phyloP scores from a whole-genome alignment of 345 rosid species.

The Garcia nutans region DNA sequence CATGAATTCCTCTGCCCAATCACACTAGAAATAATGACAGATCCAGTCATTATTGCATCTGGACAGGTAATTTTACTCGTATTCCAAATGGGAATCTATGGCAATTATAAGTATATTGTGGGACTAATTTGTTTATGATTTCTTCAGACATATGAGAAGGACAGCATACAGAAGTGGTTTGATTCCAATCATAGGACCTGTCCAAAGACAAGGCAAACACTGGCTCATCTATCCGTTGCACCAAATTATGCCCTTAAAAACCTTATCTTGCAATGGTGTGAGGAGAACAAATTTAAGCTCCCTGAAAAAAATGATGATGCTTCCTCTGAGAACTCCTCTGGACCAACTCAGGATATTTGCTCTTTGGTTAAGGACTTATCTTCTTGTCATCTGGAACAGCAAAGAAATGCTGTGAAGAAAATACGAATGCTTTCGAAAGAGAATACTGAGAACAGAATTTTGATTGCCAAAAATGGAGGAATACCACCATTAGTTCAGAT shows the following conservation, averaged over 20 bases:
- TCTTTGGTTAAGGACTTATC: constrained; percentile 44
- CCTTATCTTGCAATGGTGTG: constrained; percentile 72
- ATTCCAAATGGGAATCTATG: not conserved
- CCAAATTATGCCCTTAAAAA: constrained; percentile 70
- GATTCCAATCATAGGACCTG: constrained; percentile 63
- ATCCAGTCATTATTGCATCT: constrained; percentile 72
- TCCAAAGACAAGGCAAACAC: constrained; percentile 64
- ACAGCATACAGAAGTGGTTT: constrained; percentile 75
- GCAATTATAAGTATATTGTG: no score
- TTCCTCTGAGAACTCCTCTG: constrained; percentile 15
- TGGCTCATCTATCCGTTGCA: constrained; percentile 56
- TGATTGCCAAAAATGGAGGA: constrained; percentile 51
- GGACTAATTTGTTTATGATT: not conserved
- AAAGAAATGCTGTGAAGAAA: constrained; percentile 53
- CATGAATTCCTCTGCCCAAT: constrained; percentile 80
- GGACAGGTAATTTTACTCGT: constrained; percentile 63
- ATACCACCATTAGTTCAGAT: constrained; percentile 57
- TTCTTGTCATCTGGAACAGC: constrained; percentile 51
- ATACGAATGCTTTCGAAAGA: constrained; percentile 67
- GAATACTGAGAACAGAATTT: constrained; percentile 57
- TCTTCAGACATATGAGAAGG: constrained; percentile 65
- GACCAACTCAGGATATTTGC: constrained; percentile 37
- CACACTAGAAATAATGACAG: constrained; percentile 71
- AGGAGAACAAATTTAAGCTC: constrained; percentile 53
- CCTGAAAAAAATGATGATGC: constrained; percentile 36